Percentiles rank a stretch among this genome's conserved stretches.
Conservation (phyloP, 2,329 filamentous ascomycete species). For the Paramyrothecium roridum region DNA sequence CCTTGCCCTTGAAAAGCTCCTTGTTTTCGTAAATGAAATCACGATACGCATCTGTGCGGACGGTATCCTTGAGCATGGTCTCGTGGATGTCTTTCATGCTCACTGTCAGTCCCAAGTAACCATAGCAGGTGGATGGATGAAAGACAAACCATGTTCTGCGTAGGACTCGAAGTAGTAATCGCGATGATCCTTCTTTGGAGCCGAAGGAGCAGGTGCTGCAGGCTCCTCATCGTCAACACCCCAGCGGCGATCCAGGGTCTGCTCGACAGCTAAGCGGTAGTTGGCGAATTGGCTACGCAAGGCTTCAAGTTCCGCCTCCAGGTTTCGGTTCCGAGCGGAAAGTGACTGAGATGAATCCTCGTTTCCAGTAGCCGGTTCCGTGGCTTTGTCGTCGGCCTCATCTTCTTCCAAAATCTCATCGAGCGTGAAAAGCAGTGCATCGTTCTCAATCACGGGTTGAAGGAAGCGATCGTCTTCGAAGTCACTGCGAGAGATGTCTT, state of each 20-base stretch:
- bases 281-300: conserved; percentile 60
- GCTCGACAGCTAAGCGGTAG: conserved; percentile 63
- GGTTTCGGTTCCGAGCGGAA: conserved; percentile 47
- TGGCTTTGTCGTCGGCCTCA: conserved; percentile 41
- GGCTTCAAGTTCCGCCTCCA: conserved; percentile 59
- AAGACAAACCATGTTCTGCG: conserved; percentile 51
- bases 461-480: conserved; percentile 80
- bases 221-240: conserved; percentile 46
- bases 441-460: conserved; percentile 82
- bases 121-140: conserved; percentile 2
- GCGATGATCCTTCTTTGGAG: conserved; percentile 25
- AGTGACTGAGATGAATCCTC: conserved; percentile 30
- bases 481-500: conserved; percentile 55
- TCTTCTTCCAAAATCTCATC: conserved; percentile 62
- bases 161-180: conserved; percentile 61
- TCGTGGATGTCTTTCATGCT: conserved; percentile 73
- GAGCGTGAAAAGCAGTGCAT: conserved; percentile 82
- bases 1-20: conserved; percentile 78
- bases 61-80: conserved; percentile 87
- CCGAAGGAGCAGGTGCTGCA: conserved; percentile 17
- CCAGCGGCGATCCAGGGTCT: conserved; percentile 65
- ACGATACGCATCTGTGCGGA: conserved; percentile 87
- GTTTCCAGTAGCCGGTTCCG: conserved; percentile 17
- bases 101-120: background rate
- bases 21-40: conserved; percentile 96